Evolutionary conservation across 2,329 filamentous ascomycete species (phyloP), one percentile per base, ranked within the genome.

Genomic region (Monosporascus sp.): DNA sequence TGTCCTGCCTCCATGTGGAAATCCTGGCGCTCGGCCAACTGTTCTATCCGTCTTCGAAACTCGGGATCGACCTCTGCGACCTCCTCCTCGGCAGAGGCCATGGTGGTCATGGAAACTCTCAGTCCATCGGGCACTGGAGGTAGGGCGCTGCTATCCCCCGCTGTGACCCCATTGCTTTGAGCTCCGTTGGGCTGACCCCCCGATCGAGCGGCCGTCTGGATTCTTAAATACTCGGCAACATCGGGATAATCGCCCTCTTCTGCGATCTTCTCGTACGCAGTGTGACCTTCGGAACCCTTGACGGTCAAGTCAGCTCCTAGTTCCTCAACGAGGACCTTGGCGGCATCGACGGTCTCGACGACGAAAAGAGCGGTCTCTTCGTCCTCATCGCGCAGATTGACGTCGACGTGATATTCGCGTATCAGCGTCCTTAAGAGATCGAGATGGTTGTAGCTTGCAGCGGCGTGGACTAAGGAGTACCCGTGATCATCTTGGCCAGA

Each of bases 351-450:
- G 0, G 84, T 89, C 72, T 99, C 94, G 27, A 86, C 85, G n/a
- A 91, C 90, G 66, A 96, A 99, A 5, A 99, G 77, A n/a, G 93
- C 88, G 1, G 93, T 97, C 73, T 99, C 94, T 53, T 86, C 83
- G 68, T 99, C 94, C 69, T 96, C 90, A 67, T 99, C 94, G 60
- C 81, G 82, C 50, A 97, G 76, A 68, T 97, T 87, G 48, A 91
- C 82, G 55, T 92, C 77, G 24, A 93, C 92, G 14, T 84, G 73
- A 71, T 92, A 90, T 37, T 93, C 89, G 47, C 77, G 77, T 27
- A 96, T 78, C 6, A 99, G 80, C 0, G 83, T 72, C 55, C 88
- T 86, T 17, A 97, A 80, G 17, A 99, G 84, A 52, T 88, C 82
- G 37, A 90, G 74, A 68, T 97, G 92, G 68, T 87, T 88, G 78